These are phyloP conservation scores for Purpureocillium lavendulum DNA, from an alignment of 2,329 filamentous ascomycete genomes.

Conservation along the genomic window DNA sequence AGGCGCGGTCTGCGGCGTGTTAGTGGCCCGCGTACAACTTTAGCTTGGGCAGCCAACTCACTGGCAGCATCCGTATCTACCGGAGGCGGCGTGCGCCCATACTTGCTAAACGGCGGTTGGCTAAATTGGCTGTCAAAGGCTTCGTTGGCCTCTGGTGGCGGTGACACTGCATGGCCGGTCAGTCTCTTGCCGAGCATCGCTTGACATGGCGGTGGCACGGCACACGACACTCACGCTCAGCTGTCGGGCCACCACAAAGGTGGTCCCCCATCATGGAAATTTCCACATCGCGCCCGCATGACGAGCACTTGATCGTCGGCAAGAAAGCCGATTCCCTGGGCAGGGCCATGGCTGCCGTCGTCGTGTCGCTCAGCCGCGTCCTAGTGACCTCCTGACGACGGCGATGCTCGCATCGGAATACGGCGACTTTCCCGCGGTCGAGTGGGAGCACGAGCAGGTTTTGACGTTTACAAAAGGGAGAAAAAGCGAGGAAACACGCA, in stretches of 20 bases:
- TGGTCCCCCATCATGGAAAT: conserved; percentile 85
- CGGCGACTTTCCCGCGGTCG: not conserved
- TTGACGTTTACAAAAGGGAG: no score
- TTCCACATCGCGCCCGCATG: conserved; percentile 68
- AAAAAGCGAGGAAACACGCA: no score
- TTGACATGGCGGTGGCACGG: not conserved
- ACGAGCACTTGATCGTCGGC: conserved; percentile 82
- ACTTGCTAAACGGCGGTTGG: conserved; percentile 23
- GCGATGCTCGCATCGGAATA: not conserved
- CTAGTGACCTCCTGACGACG: not conserved
- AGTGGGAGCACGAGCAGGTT: no score
- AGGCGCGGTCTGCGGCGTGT: conserved; percentile 16
- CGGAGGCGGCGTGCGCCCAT: conserved; percentile 32
- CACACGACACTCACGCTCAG: conserved; percentile 32
- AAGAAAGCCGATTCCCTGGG: conserved; percentile 60
- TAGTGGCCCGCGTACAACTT: not conserved
- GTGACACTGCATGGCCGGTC: conserved; percentile 20
- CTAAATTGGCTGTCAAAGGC: conserved; percentile 15
- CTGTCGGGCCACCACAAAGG: conserved; percentile 49
- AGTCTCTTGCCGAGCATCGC: not conserved
- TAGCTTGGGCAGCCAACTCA: conserved; percentile 21
- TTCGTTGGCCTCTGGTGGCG: conserved; percentile 24
- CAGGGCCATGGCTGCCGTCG: conserved; percentile 33
- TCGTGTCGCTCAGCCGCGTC: not conserved
- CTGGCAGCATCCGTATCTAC: conserved; percentile 46